A percentile compares a stretch with the other conserved stretches of the same genome.
phyloP scores from a whole-genome alignment of 441 rosid species.

The Hura crepitans region DNA sequence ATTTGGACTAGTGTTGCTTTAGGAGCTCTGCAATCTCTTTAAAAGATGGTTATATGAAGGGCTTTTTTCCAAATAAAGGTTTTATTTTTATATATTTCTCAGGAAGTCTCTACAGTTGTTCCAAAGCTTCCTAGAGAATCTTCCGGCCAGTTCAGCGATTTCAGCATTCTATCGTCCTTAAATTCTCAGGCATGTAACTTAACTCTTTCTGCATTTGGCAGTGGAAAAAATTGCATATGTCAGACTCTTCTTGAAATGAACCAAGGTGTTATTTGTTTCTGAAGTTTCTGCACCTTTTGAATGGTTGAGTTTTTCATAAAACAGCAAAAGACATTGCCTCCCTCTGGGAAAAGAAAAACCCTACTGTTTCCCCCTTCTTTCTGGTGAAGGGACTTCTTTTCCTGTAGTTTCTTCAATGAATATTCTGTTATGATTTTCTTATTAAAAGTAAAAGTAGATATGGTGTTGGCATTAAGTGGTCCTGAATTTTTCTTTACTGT shows the following conservation, averaged over 20 bases:
- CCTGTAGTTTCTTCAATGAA: background rate
- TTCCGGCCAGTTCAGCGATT: conserved; percentile 84
- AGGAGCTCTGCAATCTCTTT: background rate
- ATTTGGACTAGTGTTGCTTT: background rate
- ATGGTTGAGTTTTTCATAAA: background rate
- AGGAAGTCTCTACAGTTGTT: conserved; percentile 81
- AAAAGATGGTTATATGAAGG: conserved; percentile 3
- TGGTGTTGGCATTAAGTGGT: background rate
- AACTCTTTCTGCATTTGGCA: conserved; percentile 5
- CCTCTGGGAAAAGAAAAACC: background rate
- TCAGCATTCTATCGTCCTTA: conserved; percentile 84
- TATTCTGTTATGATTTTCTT: background rate
- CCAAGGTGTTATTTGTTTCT: background rate
- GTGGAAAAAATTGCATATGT: conserved; percentile 2
- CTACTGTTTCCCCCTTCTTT: background rate
- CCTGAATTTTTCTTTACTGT: background rate
- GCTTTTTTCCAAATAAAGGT: conserved; percentile 4
- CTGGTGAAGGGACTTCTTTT: background rate
- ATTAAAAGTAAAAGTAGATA: background rate
- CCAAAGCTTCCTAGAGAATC: conserved; percentile 77
- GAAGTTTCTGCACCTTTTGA: background rate
- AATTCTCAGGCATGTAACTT: conserved; percentile 78
- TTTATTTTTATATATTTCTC: conserved; percentile 17
- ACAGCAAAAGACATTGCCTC: background rate
- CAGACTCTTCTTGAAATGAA: conserved; percentile 7